phyloP scores from a whole-genome alignment of 306 rosid genomes.

The Boehmeria nivea region DNA sequence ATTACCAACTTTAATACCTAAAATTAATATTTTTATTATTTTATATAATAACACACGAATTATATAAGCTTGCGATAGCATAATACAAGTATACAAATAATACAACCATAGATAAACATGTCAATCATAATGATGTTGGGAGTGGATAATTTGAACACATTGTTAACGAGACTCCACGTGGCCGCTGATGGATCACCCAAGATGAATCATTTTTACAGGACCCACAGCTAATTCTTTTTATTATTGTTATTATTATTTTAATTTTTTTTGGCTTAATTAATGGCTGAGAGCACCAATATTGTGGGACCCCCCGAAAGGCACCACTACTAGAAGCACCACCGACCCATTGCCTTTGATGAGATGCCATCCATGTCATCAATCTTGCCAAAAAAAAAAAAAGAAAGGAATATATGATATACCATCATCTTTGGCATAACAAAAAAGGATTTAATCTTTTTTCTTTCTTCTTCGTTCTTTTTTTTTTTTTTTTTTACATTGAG shows the following conservation, averaged over 20 bases:
- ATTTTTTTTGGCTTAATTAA: neutral
- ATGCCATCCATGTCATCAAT: constrained; percentile 3
- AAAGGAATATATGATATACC: neutral
- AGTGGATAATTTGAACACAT: neutral
- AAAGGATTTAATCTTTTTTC: constrained; percentile 6
- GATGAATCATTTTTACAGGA: constrained; percentile 9
- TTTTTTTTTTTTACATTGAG: neutral
- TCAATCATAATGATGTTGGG: neutral
- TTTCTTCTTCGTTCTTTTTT: neutral
- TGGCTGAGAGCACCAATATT: constrained; percentile 2
- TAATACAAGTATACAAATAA: too few species aligned
- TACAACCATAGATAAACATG: too few species aligned
- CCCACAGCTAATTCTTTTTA: neutral
- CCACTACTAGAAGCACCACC: constrained; percentile 14
- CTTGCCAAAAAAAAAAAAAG: constrained; percentile 12
- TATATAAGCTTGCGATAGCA: too few species aligned
- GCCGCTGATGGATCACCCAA: constrained; percentile 6
- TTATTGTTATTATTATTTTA: too few species aligned
- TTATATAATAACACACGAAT: too few species aligned
- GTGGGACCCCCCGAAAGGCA: neutral
- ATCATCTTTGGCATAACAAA: neutral
- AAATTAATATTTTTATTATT: too few species aligned
- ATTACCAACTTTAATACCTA: too few species aligned
- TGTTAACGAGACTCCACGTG: constrained; percentile 6
- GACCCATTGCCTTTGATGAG: constrained; percentile 11